phyloP scores from a whole-genome alignment of 2,329 filamentous ascomycete genomes.

The Scedosporium boydii region DNA sequence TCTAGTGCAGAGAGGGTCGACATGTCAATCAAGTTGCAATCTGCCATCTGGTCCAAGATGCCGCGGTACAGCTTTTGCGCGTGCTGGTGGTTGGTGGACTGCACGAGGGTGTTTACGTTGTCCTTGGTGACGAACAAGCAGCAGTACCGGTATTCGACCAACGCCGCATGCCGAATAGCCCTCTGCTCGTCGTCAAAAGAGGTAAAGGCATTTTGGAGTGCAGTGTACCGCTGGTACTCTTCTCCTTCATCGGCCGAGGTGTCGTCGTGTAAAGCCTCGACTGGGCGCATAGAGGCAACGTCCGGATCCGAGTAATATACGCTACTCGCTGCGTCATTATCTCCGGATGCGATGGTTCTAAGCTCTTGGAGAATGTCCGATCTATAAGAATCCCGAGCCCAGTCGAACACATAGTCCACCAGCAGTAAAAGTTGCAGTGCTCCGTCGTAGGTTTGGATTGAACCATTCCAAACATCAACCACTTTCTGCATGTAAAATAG shows the following conservation, averaged over 20 bases:
- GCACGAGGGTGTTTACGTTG: background rate
- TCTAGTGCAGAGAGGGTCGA: background rate
- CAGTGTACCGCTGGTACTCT: background rate
- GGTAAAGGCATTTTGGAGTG: background rate
- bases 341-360: background rate
- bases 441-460: conserved; percentile 1
- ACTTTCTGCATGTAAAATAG: conserved; percentile 2
- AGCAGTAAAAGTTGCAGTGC: conserved; percentile 9
- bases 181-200: background rate
- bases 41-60: background rate
- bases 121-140: background rate
- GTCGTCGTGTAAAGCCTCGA: background rate
- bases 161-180: background rate
- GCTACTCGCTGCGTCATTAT: background rate
- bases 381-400: conserved; percentile 9
- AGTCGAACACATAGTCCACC: conserved; percentile 11
- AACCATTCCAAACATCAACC: conserved; percentile 8
- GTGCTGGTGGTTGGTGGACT: background rate
- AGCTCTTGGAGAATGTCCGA: conserved; percentile 7
- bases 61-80: background rate
- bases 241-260: background rate
- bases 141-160: background rate
- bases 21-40: background rate
- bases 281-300: background rate
- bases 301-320: background rate